A percentile compares a stretch with the other conserved stretches of the same genome.
Evolutionary conservation across 805 yeast genomes (phyloP).

Genomic region (Nakazawaea molendinolei): DNA sequence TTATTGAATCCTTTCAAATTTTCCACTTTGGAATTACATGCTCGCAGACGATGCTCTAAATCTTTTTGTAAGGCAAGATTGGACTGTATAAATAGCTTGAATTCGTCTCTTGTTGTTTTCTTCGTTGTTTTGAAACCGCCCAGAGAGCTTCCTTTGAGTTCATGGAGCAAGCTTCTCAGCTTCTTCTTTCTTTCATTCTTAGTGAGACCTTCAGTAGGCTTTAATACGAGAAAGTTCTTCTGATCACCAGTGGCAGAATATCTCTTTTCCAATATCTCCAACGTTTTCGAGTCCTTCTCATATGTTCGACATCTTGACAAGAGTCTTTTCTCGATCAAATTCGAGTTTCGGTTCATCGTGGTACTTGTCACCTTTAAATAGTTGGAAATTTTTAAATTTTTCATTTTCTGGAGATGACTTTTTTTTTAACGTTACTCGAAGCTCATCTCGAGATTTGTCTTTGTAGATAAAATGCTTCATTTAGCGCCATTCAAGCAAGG

Average conservation of each 20-base stretch:
- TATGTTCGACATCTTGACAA: conserved; percentile 36
- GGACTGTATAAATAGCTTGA: conserved; percentile 32
- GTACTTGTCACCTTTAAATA: too few species aligned
- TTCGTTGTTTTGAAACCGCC: not conserved
- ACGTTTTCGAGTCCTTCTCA: conserved; percentile 28
- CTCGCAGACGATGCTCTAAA: conserved; percentile 30
- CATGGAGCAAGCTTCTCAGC: conserved; percentile 18
- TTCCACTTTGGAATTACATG: conserved; percentile 15
- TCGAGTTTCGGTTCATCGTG: conserved; percentile 11
- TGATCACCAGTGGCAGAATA: conserved; percentile 41
- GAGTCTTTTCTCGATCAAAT: conserved; percentile 39
- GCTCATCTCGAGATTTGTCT: too few species aligned
- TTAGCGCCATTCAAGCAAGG: too few species aligned
- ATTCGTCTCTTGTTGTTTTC: conserved; percentile 28
- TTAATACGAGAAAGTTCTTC: conserved; percentile 36
- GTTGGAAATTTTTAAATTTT: too few species aligned
- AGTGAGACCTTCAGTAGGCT: conserved; percentile 25
- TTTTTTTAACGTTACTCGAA: too few species aligned
- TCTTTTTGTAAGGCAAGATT: conserved; percentile 33
- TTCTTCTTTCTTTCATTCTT: conserved; percentile 14
- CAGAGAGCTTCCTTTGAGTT: too few species aligned
- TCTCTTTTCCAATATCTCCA: conserved; percentile 35
- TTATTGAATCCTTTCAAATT: conserved; percentile 27
- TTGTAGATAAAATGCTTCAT: too few species aligned
- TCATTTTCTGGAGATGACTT: too few species aligned